Evolutionary conservation across 768 basidiomycete genomes (phyloP).

Genomic region (Pleurotus eryngii): DNA sequence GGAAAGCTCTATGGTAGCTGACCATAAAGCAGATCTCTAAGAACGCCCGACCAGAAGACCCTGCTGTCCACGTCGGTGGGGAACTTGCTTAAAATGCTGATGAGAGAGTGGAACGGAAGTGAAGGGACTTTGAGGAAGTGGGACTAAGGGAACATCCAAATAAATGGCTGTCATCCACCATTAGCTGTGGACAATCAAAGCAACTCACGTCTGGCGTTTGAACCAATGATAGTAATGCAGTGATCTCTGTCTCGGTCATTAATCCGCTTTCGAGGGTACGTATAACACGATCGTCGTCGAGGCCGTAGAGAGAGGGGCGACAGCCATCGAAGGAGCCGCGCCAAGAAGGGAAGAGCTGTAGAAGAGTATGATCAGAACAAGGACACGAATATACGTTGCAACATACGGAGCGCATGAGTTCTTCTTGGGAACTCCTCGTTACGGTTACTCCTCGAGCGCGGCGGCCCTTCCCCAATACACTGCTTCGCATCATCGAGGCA

Average conservation of each 20-base stretch:
- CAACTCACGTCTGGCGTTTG: slow-evolving; percentile 69
- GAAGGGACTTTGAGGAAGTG: slow-evolving; percentile 86
- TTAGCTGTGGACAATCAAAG: neutral
- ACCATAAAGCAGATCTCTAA: slow-evolving; percentile 71
- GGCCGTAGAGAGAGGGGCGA: slow-evolving; percentile 62
- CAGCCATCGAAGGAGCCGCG: slow-evolving; percentile 69
- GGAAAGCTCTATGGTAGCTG: slow-evolving; percentile 19
- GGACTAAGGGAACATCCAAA: slow-evolving; percentile 40
- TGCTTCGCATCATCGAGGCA: slow-evolving; percentile 48
- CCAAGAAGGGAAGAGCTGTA: slow-evolving; percentile 78
- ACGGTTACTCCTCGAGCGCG: slow-evolving; percentile 82
- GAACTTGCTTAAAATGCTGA: slow-evolving; percentile 74
- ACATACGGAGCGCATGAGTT: slow-evolving; percentile 76
- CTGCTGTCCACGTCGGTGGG: slow-evolving; percentile 73
- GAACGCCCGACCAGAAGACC: slow-evolving; percentile 64
- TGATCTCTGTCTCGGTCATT: slow-evolving; percentile 64
- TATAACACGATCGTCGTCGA: slow-evolving; percentile 56
- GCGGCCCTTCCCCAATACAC: slow-evolving; percentile 73
- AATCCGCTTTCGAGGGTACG: slow-evolving; percentile 62
- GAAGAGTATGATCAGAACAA: neutral
- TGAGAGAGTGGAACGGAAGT: slow-evolving; percentile 76
- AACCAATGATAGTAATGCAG: slow-evolving; percentile 64
- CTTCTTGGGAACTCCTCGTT: slow-evolving; percentile 75
- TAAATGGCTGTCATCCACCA: slow-evolving; percentile 12
- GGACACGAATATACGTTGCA: neutral